Percentiles rank a stretch among this genome's conserved stretches.
Evolutionary conservation across 495 filamentous ascomycete species (phyloP).

Genomic region (Penicillium dipodomyicola): DNA sequence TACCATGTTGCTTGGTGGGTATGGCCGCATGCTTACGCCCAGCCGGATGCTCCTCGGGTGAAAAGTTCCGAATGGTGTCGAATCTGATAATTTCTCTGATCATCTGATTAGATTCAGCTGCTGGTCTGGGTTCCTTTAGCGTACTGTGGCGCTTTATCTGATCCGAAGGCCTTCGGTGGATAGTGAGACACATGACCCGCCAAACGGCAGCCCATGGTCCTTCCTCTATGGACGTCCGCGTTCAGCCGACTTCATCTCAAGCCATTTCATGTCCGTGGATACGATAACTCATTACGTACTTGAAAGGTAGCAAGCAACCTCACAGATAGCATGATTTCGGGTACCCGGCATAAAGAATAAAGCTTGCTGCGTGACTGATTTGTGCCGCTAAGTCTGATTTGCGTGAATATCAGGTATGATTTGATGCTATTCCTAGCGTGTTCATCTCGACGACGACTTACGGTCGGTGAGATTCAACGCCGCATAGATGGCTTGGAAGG

Average conservation of each 20-base stretch:
- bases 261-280: too few relatives aligned
- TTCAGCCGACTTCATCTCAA: not conserved
- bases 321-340: not conserved
- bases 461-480: too few relatives aligned
- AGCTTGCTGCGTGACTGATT: not conserved
- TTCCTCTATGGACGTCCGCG: too few relatives aligned
- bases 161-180: conserved; percentile 1
- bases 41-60: not conserved
- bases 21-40: not conserved
- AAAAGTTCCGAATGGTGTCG: not conserved
- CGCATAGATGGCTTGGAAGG: too few relatives aligned
- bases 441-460: too few relatives aligned
- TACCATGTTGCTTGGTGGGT: not conserved
- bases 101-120: conserved; percentile 10
- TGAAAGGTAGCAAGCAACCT: not conserved
- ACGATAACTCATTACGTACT: not conserved
- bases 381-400: not conserved
- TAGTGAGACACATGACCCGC: not conserved
- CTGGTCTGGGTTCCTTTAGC: not conserved
- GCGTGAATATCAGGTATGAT: not conserved
- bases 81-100: conserved; percentile 1
- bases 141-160: conserved; percentile 7
- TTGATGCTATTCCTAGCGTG: not conserved
- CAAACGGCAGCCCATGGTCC: not conserved
- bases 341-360: not conserved